Conservation (phyloP, 2,329 filamentous ascomycete species). For the Leptoxyphium fumago region DNA sequence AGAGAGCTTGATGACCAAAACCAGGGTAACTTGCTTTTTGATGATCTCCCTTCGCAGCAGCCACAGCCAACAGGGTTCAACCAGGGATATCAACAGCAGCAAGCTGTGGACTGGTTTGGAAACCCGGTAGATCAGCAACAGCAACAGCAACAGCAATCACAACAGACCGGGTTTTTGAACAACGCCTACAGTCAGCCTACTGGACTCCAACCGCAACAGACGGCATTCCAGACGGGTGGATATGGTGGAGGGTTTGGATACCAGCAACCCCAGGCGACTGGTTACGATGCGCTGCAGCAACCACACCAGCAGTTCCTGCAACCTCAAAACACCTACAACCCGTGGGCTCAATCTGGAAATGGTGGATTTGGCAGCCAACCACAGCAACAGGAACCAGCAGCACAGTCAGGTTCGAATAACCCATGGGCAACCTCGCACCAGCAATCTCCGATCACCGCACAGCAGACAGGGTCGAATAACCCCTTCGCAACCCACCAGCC, state of each 20-base stretch:
- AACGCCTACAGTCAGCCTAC: slow-evolving; percentile 64
- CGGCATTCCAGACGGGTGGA: slow-evolving; percentile 56
- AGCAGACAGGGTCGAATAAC: slow-evolving; percentile 92
- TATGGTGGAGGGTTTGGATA: slow-evolving; percentile 44
- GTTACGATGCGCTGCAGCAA: slow-evolving; percentile 47
- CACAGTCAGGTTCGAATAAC: slow-evolving; percentile 78
- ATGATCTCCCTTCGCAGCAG: slow-evolving; percentile 52
- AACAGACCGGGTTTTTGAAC: slow-evolving; percentile 53
- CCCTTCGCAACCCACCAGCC: slow-evolving; percentile 67
- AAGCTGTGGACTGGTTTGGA: slow-evolving; percentile 90
- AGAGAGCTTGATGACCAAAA: slow-evolving; percentile 79
- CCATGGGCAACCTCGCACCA: slow-evolving; percentile 59
- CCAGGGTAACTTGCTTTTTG: slow-evolving; percentile 65
- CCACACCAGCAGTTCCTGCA: slow-evolving; percentile 39
- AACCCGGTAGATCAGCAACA: slow-evolving; percentile 69
- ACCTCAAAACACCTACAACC: slow-evolving; percentile 45
- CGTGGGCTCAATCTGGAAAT: slow-evolving; percentile 24
- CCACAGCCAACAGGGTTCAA: slow-evolving; percentile 76
- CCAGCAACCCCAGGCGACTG: slow-evolving; percentile 48
- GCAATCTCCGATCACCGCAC: slow-evolving; percentile 55
- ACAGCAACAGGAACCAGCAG: slow-evolving; percentile 38
- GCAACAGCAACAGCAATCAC: slow-evolving; percentile 43
- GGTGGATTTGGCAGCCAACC: slow-evolving; percentile 46
- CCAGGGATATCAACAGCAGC: slow-evolving; percentile 94
- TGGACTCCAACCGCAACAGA: slow-evolving; percentile 48